Evolutionary conservation across 805 yeast genomes (phyloP).

Genomic region (Ogataea salicorniae): DNA sequence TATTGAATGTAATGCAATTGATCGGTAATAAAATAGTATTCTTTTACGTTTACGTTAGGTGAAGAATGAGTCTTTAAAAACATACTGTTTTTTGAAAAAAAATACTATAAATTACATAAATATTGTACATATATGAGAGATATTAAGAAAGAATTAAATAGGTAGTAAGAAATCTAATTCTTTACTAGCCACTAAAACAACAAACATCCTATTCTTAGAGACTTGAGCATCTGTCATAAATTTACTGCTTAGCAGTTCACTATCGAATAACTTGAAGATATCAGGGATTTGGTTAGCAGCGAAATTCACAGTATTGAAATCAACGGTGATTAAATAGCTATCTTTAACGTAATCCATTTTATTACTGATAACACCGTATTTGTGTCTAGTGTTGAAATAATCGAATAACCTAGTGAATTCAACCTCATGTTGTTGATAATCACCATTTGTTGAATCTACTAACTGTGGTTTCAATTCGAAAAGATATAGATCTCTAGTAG

Average conservation of each 20-base stretch:
- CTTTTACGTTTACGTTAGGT: too few species aligned
- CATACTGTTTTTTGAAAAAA: too few species aligned
- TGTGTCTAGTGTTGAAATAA: conserved; percentile 41
- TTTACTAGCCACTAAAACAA: conserved; percentile 25
- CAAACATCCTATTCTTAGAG: conserved; percentile 19
- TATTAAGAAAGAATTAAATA: too few species aligned
- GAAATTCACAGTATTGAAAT: conserved; percentile 7
- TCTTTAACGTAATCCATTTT: conserved; percentile 53
- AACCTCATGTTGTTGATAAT: conserved; percentile 21
- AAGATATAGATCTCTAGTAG: conserved; percentile 49
- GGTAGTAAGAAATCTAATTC: conserved; percentile 12
- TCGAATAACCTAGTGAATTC: conserved; percentile 34
- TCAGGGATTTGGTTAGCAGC: conserved; percentile 12
- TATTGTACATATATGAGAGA: too few species aligned
- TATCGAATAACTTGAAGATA: conserved; percentile 18
- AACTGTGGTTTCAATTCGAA: conserved; percentile 35
- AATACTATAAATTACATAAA: too few species aligned
- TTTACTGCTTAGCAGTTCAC: conserved; percentile 9
- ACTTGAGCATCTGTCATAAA: conserved; percentile 3
- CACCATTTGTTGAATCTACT: conserved; percentile 15
- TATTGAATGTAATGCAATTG: too few species aligned
- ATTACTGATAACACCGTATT: conserved; percentile 57
- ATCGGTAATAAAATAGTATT: too few species aligned
- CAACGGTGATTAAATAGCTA: conserved; percentile 45
- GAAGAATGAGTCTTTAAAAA: too few species aligned